Percentiles rank a stretch among this genome's conserved stretches.
Evolutionary conservation across 2,329 filamentous ascomycete genomes (phyloP).

Genomic region (Colletotrichum eremochloae): DNA sequence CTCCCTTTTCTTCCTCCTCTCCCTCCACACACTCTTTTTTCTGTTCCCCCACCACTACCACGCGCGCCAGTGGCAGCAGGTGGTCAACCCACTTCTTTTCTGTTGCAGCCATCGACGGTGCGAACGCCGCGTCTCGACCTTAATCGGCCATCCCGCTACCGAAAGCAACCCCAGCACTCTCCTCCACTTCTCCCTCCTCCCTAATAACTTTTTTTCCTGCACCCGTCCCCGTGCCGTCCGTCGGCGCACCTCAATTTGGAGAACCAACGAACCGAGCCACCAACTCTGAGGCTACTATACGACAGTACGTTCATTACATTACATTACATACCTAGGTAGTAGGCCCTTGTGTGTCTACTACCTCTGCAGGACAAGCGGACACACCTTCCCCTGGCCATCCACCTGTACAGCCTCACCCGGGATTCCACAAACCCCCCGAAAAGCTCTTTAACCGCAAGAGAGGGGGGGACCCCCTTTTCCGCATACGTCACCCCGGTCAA

Average conservation of each 20-base stretch:
- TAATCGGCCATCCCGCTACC: background rate
- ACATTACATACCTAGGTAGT: no score
- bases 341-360: conserved; percentile 2
- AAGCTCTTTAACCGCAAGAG: conserved; percentile 23
- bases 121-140: background rate
- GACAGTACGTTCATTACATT: no score
- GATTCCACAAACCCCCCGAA: conserved; percentile 14
- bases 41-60: background rate
- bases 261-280: conserved; percentile 12
- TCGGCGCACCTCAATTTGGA: conserved; percentile 12
- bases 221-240: conserved; percentile 27
- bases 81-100: conserved; percentile 24
- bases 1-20: background rate
- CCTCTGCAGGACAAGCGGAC: conserved; percentile 5
- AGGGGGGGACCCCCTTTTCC: conserved; percentile 36
- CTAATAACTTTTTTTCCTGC: conserved; percentile 28
- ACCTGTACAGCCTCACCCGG: conserved; percentile 36
- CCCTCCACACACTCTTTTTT: background rate
- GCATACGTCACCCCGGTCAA: conserved; percentile 38
- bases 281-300: conserved; percentile 10
- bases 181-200: conserved; percentile 37
- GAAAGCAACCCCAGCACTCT: conserved; percentile 26
- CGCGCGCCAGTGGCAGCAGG: conserved; percentile 30
- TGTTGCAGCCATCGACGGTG: conserved; percentile 6
- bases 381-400: conserved; percentile 8